A percentile compares a stretch with the other conserved stretches of the same genome.
These are phyloP conservation scores for Carex littledalei DNA, from an alignment of 176 grass and related monocot species.

Conservation along the genomic window DNA sequence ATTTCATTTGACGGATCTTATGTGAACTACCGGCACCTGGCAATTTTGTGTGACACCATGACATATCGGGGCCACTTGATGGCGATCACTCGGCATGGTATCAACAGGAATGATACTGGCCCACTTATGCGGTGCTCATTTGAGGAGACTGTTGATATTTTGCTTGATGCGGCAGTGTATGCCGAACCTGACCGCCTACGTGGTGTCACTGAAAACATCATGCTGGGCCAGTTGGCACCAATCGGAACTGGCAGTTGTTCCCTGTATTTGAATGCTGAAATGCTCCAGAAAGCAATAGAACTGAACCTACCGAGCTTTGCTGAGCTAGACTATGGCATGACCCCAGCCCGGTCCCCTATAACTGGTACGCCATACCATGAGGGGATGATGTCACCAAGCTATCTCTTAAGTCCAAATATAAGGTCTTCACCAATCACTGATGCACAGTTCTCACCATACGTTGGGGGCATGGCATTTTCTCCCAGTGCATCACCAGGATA, in stretches of 20 bases:
- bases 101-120: slow-evolving; percentile 90
- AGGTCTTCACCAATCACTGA: slow-evolving; percentile 82
- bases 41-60: slow-evolving; percentile 98
- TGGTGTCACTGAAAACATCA: slow-evolving; percentile 95
- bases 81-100: slow-evolving; percentile 92
- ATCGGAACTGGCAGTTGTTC: slow-evolving; percentile 81
- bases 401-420: slow-evolving; percentile 79
- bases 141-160: slow-evolving; percentile 90
- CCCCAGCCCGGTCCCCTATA: slow-evolving; percentile 64
- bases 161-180: slow-evolving; percentile 87
- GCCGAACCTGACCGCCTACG: slow-evolving; percentile 84
- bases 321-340: slow-evolving; percentile 73
- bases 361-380: slow-evolving; percentile 81
- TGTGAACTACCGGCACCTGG: slow-evolving; percentile 91
- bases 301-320: slow-evolving; percentile 86
- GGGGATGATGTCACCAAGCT: slow-evolving; percentile 97
- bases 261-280: slow-evolving; percentile 85
- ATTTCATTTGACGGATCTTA: slow-evolving; percentile 98
- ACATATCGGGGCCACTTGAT: slow-evolving; percentile 91
- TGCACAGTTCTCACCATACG: slow-evolving; percentile 92
- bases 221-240: slow-evolving; percentile 90
- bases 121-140: slow-evolving; percentile 94
- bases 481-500: slow-evolving; percentile 77
- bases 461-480: slow-evolving; percentile 81
- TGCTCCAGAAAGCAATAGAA: slow-evolving; percentile 96